These are phyloP conservation scores for Ceratocystis smalleyi DNA, from an alignment of 2,329 filamentous ascomycete genomes.

Conservation along the genomic window DNA sequence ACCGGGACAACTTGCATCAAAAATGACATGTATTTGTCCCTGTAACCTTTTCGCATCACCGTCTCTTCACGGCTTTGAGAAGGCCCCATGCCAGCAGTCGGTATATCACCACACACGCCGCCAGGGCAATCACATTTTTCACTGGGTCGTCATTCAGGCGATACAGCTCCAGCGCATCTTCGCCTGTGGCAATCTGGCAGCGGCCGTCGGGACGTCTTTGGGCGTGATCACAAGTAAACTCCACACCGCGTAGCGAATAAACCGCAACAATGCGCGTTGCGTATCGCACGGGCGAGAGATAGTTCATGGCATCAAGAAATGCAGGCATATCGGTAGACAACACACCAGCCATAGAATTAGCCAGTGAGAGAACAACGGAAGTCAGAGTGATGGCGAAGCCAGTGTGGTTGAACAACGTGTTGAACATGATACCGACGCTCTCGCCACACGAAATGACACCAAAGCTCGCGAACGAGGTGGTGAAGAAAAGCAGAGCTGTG, in stretches of 20 bases:
- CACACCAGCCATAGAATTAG: constrained; percentile 55
- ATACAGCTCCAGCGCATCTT: constrained; percentile 53
- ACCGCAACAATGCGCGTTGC: constrained; percentile 49
- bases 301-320: constrained; percentile 53
- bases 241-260: constrained; percentile 44
- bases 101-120: constrained; percentile 48
- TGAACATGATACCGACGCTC: constrained; percentile 64
- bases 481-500: constrained; percentile 49
- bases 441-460: constrained; percentile 61
- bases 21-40: background rate
- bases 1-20: background rate
- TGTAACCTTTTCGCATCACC: constrained; percentile 26
- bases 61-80: constrained; percentile 31
- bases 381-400: constrained; percentile 64
- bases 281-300: constrained; percentile 58
- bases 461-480: constrained; percentile 53
- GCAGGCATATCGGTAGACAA: constrained; percentile 54
- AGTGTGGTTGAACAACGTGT: constrained; percentile 57
- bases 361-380: constrained; percentile 51
- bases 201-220: constrained; percentile 44
- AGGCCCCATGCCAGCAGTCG: constrained; percentile 46
- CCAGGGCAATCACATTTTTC: constrained; percentile 47
- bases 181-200: constrained; percentile 50
- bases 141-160: constrained; percentile 46
- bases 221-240: constrained; percentile 46